These are phyloP conservation scores for Antrodiella citrinella DNA, from an alignment of 768 basidiomycete genomes.

Conservation along the genomic window DNA sequence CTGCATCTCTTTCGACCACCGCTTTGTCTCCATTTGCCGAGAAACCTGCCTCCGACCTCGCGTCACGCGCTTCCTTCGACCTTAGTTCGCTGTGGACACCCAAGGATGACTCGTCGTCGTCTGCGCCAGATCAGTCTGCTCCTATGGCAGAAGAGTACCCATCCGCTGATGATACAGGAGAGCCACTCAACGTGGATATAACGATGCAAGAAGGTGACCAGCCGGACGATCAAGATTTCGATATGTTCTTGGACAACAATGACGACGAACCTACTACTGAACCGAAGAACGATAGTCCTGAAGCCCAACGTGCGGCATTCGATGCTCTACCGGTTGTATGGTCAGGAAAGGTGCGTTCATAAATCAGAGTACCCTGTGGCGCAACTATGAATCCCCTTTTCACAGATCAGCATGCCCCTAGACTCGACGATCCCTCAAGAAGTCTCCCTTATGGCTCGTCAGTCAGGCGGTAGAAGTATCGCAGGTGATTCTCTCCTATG, in stretches of 20 bases:
- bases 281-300: constrained; percentile 19
- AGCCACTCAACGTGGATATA: not conserved
- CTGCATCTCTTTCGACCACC: constrained; percentile 10
- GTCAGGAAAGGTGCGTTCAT: constrained; percentile 57
- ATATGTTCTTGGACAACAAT: constrained; percentile 73
- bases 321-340: constrained; percentile 58
- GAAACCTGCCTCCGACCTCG: constrained; percentile 30
- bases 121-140: not conserved
- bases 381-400: constrained; percentile 6
- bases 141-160: not conserved
- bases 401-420: constrained; percentile 71
- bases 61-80: constrained; percentile 54
- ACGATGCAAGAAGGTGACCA: constrained; percentile 21
- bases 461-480: constrained; percentile 68
- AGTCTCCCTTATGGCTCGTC: constrained; percentile 60
- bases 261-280: constrained; percentile 28
- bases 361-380: not conserved
- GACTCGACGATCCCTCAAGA: constrained; percentile 65
- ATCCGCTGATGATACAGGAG: not conserved
- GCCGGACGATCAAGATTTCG: constrained; percentile 75
- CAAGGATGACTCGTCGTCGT: constrained; percentile 26
- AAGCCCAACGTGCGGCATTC: constrained; percentile 41
- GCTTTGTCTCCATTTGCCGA: constrained; percentile 28
- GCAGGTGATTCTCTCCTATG: constrained; percentile 54
- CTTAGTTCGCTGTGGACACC: constrained; percentile 65